Evolutionary conservation across 441 rosid species (phyloP).

Genomic region (Sinapis alba): DNA sequence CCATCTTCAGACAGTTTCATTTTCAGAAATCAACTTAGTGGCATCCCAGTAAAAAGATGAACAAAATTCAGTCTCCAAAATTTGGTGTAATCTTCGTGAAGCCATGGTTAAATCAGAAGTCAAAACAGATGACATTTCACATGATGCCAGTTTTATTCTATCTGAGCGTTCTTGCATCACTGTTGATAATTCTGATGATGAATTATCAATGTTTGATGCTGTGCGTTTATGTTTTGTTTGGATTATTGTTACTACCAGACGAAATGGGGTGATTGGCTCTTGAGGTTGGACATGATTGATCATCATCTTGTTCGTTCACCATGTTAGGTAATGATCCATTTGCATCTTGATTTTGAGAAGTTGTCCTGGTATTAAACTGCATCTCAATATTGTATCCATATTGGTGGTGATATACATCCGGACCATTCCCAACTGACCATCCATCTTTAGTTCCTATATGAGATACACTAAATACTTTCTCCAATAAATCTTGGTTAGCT

Average conservation of each 20-base stretch:
- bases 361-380: not conserved
- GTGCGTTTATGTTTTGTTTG: not conserved
- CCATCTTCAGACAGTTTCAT: not conserved
- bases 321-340: not conserved
- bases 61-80: not conserved
- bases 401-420: not conserved
- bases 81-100: not conserved
- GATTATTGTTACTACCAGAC: not conserved
- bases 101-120: not conserved
- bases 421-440: slow-evolving; percentile 1
- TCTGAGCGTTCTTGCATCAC: not conserved
- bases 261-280: not conserved
- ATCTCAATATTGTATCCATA: not conserved
- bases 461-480: not conserved
- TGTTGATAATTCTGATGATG: not conserved
- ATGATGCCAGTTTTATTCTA: not conserved
- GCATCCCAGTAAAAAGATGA: not conserved
- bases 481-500: not conserved
- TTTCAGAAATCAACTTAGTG: not conserved
- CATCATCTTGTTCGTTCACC: not conserved
- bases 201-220: not conserved
- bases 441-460: not conserved
- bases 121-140: not conserved
- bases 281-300: not conserved
- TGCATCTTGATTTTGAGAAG: not conserved